Evolutionary conservation across 352 stramenopile species (phyloP).

Genomic region (Phytophthora constricta): DNA sequence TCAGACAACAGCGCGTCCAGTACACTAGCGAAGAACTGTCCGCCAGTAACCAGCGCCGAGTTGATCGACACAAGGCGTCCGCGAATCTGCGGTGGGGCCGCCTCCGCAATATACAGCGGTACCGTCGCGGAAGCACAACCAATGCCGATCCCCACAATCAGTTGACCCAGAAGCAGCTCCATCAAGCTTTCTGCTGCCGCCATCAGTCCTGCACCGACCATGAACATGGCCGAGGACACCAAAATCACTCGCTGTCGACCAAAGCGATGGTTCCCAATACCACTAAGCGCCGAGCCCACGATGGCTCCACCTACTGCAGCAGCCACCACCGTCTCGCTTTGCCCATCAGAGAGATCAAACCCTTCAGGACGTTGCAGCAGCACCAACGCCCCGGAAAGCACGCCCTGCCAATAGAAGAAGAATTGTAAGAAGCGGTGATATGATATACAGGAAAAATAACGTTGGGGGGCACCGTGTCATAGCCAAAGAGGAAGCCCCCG

Average conservation of each 20-base stretch:
- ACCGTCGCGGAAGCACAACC: slow-evolving; percentile 80
- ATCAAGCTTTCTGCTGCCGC: slow-evolving; percentile 53
- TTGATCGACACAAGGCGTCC: slow-evolving; percentile 81
- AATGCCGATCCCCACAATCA: slow-evolving; percentile 72
- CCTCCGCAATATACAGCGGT: slow-evolving; percentile 82
- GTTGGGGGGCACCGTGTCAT: slow-evolving; percentile 74
- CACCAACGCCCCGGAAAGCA: slow-evolving; percentile 80
- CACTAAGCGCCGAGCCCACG: slow-evolving; percentile 59
- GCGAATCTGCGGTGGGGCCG: slow-evolving; percentile 67
- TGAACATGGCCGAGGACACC: slow-evolving; percentile 70
- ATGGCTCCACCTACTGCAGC: slow-evolving; percentile 76
- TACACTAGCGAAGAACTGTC: slow-evolving; percentile 81
- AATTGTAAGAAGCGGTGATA: background rate
- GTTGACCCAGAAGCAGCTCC: slow-evolving; percentile 59
- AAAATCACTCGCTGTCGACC: slow-evolving; percentile 71
- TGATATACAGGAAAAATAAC: too few species aligned
- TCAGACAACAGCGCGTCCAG: slow-evolving; percentile 60
- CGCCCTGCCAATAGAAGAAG: slow-evolving; percentile 42
- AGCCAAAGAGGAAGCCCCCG: slow-evolving; percentile 84
- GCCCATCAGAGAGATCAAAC: slow-evolving; percentile 59
- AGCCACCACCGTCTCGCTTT: slow-evolving; percentile 76
- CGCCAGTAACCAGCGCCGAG: slow-evolving; percentile 71
- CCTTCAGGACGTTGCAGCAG: slow-evolving; percentile 68
- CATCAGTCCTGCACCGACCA: slow-evolving; percentile 65
- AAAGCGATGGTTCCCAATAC: slow-evolving; percentile 61